These are phyloP conservation scores for Saksenaea oblongispora DNA, from an alignment of 371 early-diverging fungal genomes.

Conservation along the genomic window DNA sequence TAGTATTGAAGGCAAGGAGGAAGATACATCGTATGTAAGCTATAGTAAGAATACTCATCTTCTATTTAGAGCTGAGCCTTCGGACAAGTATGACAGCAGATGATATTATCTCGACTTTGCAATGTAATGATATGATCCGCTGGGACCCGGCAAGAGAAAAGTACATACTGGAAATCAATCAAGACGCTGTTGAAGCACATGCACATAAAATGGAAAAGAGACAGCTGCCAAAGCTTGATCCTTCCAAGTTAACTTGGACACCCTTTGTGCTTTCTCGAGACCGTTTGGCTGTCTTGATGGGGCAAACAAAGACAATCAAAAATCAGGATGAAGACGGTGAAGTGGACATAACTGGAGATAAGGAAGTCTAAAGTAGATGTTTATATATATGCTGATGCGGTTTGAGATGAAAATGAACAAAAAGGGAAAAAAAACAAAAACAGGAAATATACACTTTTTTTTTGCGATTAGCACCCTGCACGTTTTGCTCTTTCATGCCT, in stretches of 20 bases:
- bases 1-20: constrained; percentile 22
- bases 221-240: constrained; percentile 48
- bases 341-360: constrained; percentile 16
- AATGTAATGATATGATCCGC: constrained; percentile 52
- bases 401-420: constrained; percentile 1
- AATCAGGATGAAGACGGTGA: constrained; percentile 20
- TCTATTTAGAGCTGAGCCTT: constrained; percentile 48
- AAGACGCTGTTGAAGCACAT: constrained; percentile 39
- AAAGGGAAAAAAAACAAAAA: background rate
- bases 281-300: constrained; percentile 29
- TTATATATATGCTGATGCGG: constrained; percentile 8
- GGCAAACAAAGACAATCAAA: constrained; percentile 25
- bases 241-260: constrained; percentile 64
- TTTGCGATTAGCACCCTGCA: constrained; percentile 7
- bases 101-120: constrained; percentile 73
- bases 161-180: constrained; percentile 34
- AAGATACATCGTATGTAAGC: background rate
- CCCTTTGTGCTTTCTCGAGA: constrained; percentile 59
- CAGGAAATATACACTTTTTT: background rate
- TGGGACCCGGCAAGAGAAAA: background rate
- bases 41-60: background rate
- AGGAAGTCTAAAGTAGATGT: background rate
- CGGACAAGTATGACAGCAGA: constrained; percentile 70
- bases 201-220: constrained; percentile 43
- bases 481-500: constrained; percentile 22